Base-by-base conservation (phyloP, 805 yeast genomes). In the Sugiyamaella lignohabitans region DNA sequence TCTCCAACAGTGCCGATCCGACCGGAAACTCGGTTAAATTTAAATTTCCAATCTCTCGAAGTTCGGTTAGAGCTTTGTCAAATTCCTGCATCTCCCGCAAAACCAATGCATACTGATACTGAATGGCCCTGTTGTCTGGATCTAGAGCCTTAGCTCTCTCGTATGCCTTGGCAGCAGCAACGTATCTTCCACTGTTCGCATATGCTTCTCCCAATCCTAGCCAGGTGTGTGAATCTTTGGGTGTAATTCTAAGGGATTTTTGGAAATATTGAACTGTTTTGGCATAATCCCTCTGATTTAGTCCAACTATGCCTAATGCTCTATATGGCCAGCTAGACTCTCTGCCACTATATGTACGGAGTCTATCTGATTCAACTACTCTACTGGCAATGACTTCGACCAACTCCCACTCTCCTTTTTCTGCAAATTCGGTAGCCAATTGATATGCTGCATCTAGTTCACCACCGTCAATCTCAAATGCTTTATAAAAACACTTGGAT, bases 141-240 rank as follows among this genome's bases (percentile, higher is more conserved):
- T 77, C 75, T 4, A 83, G 54, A 34, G 71, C 71, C 39, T 78
- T 58, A 0, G 89, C 87, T 48, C 79, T 80, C 24, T 69, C 71
- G 56, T 88, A 84, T 1, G 93, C 97, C 62, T 85, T 88, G 6
- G 76, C 71, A 0, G 96, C 87, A 2, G 98, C 95, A 47, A 86
- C 89, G 38, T 82, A 69, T 51, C 96, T 73, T 1, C 98, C 98
- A 62, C 93, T 79, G 21, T 80, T 76, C 46, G 75, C 70, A 62
- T 93, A 93, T 0, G 96, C 91, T 62, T 93, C 98, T n/a, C 98
- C 98, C n/a, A 93, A 69, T 1, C 96, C 96, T 23, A 84, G 71
- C 97, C 98, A 91, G 1, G 95, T 82, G 53, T 85, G 82, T 1
- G 76, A 61, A 63, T 93, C 97, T 45, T 59, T 53, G 0, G 83